Percentiles rank a stretch among this genome's conserved stretches.
phyloP scores from a whole-genome alignment of 1,139 yeast genomes.

The Nadsonia commutata region DNA sequence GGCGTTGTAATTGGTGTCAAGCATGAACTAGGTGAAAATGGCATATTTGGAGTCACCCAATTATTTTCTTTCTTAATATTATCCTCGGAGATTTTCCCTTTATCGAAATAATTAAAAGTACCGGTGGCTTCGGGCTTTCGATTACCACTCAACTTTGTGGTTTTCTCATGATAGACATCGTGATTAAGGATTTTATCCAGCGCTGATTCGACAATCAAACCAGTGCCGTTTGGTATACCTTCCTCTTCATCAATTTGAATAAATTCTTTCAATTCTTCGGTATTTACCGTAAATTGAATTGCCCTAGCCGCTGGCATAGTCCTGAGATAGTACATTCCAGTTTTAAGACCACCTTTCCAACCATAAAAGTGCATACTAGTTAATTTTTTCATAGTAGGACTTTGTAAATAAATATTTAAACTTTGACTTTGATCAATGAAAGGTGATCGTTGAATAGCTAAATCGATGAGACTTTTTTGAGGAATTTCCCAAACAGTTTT shows the following conservation, averaged over 20 bases:
- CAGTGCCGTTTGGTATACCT: conserved; percentile 3
- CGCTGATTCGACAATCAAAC: no score
- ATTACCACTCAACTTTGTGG: no score
- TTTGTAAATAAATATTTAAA: conserved; percentile 56
- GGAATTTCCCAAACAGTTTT: conserved; percentile 90
- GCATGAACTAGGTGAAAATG: background rate
- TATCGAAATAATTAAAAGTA: no score
- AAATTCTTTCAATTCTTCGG: conserved; percentile 21
- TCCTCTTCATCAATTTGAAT: background rate
- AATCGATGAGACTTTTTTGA: conserved; percentile 58
- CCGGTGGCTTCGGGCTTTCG: no score
- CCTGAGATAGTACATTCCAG: conserved; percentile 83
- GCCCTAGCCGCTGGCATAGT: conserved; percentile 89
- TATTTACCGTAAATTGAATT: conserved; percentile 65
- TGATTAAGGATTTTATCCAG: no score
- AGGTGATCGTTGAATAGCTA: conserved; percentile 85
- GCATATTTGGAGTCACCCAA: no score
- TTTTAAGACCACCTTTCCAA: conserved; percentile 79
- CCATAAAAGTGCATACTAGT: conserved; percentile 86
- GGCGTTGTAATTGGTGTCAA: conserved; percentile 7
- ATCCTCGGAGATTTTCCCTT: no score
- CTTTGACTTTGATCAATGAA: conserved; percentile 84
- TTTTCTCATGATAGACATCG: no score
- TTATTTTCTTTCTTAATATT: no score
- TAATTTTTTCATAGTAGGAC: conserved; percentile 66